These are phyloP conservation scores for Zopfochytrium polystomum DNA, from an alignment of 371 early-diverging fungal genomes.

Conservation along the genomic window DNA sequence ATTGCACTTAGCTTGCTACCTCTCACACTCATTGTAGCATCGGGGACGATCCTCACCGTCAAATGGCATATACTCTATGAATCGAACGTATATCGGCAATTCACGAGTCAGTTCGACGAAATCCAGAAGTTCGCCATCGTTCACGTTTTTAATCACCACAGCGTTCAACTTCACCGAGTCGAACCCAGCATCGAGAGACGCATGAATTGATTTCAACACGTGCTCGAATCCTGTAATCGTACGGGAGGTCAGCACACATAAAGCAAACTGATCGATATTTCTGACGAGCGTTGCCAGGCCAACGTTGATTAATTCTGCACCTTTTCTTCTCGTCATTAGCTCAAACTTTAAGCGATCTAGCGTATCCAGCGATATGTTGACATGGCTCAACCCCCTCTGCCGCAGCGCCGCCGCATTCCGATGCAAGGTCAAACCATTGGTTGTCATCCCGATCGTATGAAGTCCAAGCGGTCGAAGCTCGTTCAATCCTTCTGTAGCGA, in stretches of 20 bases:
- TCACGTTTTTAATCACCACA: conserved; percentile 83
- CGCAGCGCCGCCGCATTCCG: conserved; percentile 70
- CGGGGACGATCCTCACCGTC: conserved; percentile 59
- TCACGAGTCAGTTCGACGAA: conserved; percentile 82
- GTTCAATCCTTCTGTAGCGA: conserved; percentile 58
- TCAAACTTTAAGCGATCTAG: conserved; percentile 82
- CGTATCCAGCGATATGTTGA: conserved; percentile 91
- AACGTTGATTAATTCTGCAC: conserved; percentile 29
- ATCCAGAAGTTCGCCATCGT: conserved; percentile 76
- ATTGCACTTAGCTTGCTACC: no score
- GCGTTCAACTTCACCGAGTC: conserved; percentile 81
- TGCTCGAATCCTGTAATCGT: conserved; percentile 59
- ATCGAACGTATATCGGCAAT: conserved; percentile 72
- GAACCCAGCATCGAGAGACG: conserved; percentile 63
- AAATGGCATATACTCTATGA: conserved; percentile 98
- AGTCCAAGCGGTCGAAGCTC: conserved; percentile 68
- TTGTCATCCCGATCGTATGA: conserved; percentile 82
- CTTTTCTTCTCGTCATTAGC: conserved; percentile 81
- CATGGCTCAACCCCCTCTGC: conserved; percentile 73
- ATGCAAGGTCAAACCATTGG: conserved; percentile 87
- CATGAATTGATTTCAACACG: conserved; percentile 72
- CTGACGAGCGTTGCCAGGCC: not conserved
- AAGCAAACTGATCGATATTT: not conserved
- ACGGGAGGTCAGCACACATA: no score
- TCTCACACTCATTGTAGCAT: no score